Base-by-base conservation (phyloP, 768 basidiomycete species). In the Jaapia argillacea region DNA sequence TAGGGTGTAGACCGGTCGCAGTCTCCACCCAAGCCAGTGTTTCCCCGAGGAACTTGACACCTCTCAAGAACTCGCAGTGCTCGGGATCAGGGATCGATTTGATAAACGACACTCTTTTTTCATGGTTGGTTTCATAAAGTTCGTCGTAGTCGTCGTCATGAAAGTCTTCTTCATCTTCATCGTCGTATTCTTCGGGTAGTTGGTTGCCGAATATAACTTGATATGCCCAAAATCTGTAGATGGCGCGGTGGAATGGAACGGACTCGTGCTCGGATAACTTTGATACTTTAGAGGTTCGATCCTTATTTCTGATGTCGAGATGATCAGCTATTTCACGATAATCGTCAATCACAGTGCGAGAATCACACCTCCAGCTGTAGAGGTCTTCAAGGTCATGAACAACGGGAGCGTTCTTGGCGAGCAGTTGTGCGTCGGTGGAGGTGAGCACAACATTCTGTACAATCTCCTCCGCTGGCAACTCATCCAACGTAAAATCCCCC, bases 301-400 rank as follows among this genome's bases (percentile, higher is more conserved):
- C 63, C 48, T 69, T 66, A 49, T 64, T 47, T 36, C 68, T 69
- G 43, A n/a, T n/a, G n/a, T n/a, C n/a, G n/a, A n/a, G 23, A 18
- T 16, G n/a, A n/a, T n/a, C n/a, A n/a, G n/a, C n/a, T n/a, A n/a
- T n/a, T n/a, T n/a, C n/a, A n/a, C n/a, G n/a, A n/a, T n/a, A 10
- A 33, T 33, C 10, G 28, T 33, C 16, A 33, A n/a, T n/a, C n/a
- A n/a, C n/a, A n/a, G n/a, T n/a, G n/a, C 28, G n/a, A 16, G 28
- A 33, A 10, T 33, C 58, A 35, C 52, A 62, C 70, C 62, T 62
- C 40, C 57, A 50, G 41, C 69, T 71, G 47, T 64, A 71, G 1
- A 69, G 46, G 36, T 61, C 59, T 51, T 68, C 68, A 25, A 70
- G 45, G 2, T 42, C 36, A 3, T 38, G 50, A 18, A 63, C 56